phyloP scores from a whole-genome alignment of 768 basidiomycete genomes.

The Boletus eberwhitei region DNA sequence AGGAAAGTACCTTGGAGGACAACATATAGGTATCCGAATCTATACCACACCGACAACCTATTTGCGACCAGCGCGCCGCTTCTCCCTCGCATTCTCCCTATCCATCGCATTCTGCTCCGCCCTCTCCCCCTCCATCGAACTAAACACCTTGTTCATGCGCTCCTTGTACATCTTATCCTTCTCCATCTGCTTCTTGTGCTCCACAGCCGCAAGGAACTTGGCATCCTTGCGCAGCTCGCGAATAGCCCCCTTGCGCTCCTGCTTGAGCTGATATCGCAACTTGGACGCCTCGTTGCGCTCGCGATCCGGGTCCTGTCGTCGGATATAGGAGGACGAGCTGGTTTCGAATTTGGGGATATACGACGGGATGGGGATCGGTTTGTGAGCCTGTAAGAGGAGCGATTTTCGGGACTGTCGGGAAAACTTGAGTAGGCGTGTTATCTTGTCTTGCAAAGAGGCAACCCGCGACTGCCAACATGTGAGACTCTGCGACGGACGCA shows the following conservation, averaged over 20 bases:
- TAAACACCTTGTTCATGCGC: slow-evolving; percentile 80
- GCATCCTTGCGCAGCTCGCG: slow-evolving; percentile 95
- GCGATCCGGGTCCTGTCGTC: slow-evolving; percentile 85
- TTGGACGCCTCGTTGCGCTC: slow-evolving; percentile 87
- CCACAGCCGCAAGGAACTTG: slow-evolving; percentile 85
- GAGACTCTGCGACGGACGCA: slow-evolving; percentile 4
- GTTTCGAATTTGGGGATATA: slow-evolving; percentile 93
- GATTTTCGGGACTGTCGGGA: slow-evolving; percentile 70
- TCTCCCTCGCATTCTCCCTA: slow-evolving; percentile 74
- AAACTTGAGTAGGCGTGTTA: slow-evolving; percentile 69
- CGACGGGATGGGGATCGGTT: slow-evolving; percentile 91
- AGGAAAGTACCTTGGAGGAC: background rate
- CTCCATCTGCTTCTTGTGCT: slow-evolving; percentile 78
- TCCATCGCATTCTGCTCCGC: slow-evolving; percentile 95
- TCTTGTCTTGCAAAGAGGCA: slow-evolving; percentile 42
- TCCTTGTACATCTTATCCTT: slow-evolving; percentile 81
- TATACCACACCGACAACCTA: slow-evolving; percentile 28
- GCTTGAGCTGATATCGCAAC: slow-evolving; percentile 83
- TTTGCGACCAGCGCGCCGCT: slow-evolving; percentile 73
- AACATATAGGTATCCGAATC: background rate
- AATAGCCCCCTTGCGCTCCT: slow-evolving; percentile 96
- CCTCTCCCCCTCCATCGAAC: slow-evolving; percentile 77
- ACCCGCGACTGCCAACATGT: slow-evolving; percentile 44
- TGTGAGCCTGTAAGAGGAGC: slow-evolving; percentile 85
- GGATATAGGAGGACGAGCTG: slow-evolving; percentile 68